phyloP scores from a whole-genome alignment of 495 filamentous ascomycete species.

The Annulohypoxylon bovei region DNA sequence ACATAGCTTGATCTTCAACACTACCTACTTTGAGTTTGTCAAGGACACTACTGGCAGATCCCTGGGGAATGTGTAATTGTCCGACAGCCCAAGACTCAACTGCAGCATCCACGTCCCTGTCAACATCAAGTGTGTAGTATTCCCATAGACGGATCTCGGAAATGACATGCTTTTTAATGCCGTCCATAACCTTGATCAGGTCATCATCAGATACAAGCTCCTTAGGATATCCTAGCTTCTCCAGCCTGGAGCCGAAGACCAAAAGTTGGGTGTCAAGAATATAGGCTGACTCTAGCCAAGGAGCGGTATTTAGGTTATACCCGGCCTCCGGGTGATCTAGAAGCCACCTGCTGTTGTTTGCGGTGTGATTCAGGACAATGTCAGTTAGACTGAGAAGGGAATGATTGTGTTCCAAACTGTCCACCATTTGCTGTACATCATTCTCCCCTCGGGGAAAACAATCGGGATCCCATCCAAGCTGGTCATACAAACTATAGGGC shows the following conservation, averaged over 20 bases:
- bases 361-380: constrained; percentile 98
- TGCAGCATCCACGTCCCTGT: constrained; percentile 72
- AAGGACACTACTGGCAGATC: constrained; percentile 53
- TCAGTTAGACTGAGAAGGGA: constrained; percentile 91
- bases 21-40: constrained; percentile 54
- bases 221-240: constrained; percentile 74
- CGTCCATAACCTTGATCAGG: constrained; percentile 84
- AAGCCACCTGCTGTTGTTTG: constrained; percentile 94
- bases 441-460: constrained; percentile 88
- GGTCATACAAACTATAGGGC: constrained; percentile 95
- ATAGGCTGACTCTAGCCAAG: constrained; percentile 89
- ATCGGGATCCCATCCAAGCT: constrained; percentile 82
- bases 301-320: constrained; percentile 92
- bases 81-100: constrained; percentile 75
- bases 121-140: constrained; percentile 86
- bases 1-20: constrained; percentile 62
- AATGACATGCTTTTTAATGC: constrained; percentile 81
- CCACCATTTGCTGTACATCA: constrained; percentile 79
- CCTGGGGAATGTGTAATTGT: constrained; percentile 58
- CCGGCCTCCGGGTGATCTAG: constrained; percentile 94
- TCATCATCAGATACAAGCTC: constrained; percentile 76
- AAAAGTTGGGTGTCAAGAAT: constrained; percentile 87
- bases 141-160: constrained; percentile 85
- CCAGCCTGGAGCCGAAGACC: constrained; percentile 76
- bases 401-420: constrained; percentile 84